Evolutionary conservation across 2,329 filamentous ascomycete species (phyloP).

Genomic region (Penicillium concentricum): DNA sequence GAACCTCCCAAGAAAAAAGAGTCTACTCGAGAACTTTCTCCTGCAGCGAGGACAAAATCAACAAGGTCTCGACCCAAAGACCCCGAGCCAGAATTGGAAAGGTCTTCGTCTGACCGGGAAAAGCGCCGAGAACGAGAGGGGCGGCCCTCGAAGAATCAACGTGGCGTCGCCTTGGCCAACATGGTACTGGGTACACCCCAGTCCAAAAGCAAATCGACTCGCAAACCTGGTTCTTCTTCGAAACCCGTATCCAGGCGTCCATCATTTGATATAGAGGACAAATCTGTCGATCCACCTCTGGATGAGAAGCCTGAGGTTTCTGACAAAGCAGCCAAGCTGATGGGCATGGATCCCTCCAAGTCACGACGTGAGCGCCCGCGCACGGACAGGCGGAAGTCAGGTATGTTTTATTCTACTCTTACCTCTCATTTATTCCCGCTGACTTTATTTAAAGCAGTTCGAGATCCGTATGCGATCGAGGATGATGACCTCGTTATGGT

Average conservation of each 20-base stretch:
- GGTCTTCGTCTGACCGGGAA: conserved; percentile 72
- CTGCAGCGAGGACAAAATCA: conserved; percentile 57
- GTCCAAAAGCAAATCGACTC: conserved; percentile 64
- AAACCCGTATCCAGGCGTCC: conserved; percentile 61
- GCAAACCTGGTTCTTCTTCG: conserved; percentile 59
- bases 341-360: conserved; percentile 58
- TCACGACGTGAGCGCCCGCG: conserved; percentile 47
- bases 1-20: conserved; percentile 34
- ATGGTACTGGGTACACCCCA: conserved; percentile 67
- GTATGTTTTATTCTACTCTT: conserved; percentile 22
- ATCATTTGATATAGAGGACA: conserved; percentile 62
- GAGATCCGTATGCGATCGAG: conserved; percentile 62
- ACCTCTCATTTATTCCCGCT: neutral
- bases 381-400: conserved; percentile 52
- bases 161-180: conserved; percentile 58
- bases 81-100: conserved; percentile 56
- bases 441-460: conserved; percentile 29
- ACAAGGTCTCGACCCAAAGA: conserved; percentile 61
- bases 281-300: conserved; percentile 65
- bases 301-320: conserved; percentile 66
- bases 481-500: conserved; percentile 64
- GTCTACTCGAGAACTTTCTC: conserved; percentile 34
- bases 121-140: conserved; percentile 49
- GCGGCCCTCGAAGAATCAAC: conserved; percentile 54
- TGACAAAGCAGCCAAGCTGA: conserved; percentile 74